Evolutionary conservation across 495 filamentous ascomycete genomes (phyloP), one percentile per base, ranked within the genome.

Genomic region (Podospora conica): DNA sequence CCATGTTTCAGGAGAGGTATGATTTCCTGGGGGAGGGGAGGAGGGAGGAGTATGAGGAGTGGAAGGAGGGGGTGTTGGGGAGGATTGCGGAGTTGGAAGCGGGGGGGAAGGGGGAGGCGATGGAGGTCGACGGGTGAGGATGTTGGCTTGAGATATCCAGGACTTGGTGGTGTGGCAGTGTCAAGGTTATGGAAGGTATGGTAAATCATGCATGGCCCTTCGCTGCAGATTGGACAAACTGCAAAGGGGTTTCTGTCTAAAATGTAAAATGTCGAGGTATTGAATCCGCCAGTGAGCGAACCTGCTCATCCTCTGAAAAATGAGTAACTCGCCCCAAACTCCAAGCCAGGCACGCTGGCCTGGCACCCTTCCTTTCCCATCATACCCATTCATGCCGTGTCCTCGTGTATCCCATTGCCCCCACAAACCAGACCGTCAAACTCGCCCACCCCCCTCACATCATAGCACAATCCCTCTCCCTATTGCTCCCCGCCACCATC

Each of bases 1-100:
- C 88, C 3, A 95, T 95, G 91, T 88, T 96, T 78, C 91, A 96
- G 76, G 88, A 90, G 65, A 82, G 85, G 55, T 87, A 92, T 63
- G 91, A 97, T 76, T 96, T 87, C 74, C 73, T 97, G 70, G 89
- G 88, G 63, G 87, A 90, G 23, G 80, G 85, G 59, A 87, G 87
- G 63, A 79, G 82, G 68, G 82, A 83, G 65, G 87, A 90, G 29
- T 96, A 88, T 75, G 72, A 78, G 23, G 77, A 78, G 21, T 97
- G 95, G 95, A 90, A 91, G 76, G 81, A 82, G 15, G 80, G 76
- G 24, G 86, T 95, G 15, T 67, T 93, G 75, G 74, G 68, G 48
- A 75, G 77, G 68, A 85, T 90, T 58, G 81, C 82, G 59, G 78
- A 80, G 56, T 70, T 87, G 61, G 82, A 84, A 67, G 65, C 22